Base-by-base conservation (phyloP, 2,329 filamentous ascomycete genomes). In the Byssochlamys sp. region DNA sequence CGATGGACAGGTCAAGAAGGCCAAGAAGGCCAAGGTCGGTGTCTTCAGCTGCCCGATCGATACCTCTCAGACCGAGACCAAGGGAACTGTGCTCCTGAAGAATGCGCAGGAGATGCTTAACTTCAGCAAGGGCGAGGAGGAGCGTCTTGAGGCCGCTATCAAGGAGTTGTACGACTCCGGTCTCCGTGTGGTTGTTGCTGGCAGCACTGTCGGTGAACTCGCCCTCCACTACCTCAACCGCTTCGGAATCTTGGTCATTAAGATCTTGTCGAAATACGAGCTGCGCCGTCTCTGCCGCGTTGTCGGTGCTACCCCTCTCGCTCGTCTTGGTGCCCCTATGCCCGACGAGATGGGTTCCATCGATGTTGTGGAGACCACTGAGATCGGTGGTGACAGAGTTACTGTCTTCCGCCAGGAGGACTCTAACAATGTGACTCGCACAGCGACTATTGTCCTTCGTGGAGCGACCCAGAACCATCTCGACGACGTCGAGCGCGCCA, bases 81-180 rank as follows among this genome's bases (percentile, higher is more conserved):
- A 99, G 82, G 95, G 95, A 54, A 99, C 94, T 10, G 94, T 99
- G 51, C 82, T 99, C 55, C 77, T 99, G 67, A 90, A 99, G 78
- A 99, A 96, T 72, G 92, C 92, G 59, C 89, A 97, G 80, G 94
- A 99, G 78, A 97, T 99, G 90, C 83, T 97, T 72, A 88, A 97
- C 72, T 99, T 97, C 77, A 96, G 90, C 68, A 96, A 91, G 80
- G 95, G 94, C 61, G 94, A 99, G 78, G 94, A 99, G 78, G 78
- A 80, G 57, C 92, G 96, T 73, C 85, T 99, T 54, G 94, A 99
- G 79, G 81, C 86, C 52, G 81, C 87, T 54, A 89, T 99, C 79
- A 97, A 97, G 81, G 91, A 96, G 76, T 84, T 99, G 25, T 86
- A 96, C 74, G 94, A 99, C 72, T 92, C 90, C 33, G 94, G 94